Base-by-base conservation (phyloP, 306 rosid genomes). In the Medicago ruthenica region DNA sequence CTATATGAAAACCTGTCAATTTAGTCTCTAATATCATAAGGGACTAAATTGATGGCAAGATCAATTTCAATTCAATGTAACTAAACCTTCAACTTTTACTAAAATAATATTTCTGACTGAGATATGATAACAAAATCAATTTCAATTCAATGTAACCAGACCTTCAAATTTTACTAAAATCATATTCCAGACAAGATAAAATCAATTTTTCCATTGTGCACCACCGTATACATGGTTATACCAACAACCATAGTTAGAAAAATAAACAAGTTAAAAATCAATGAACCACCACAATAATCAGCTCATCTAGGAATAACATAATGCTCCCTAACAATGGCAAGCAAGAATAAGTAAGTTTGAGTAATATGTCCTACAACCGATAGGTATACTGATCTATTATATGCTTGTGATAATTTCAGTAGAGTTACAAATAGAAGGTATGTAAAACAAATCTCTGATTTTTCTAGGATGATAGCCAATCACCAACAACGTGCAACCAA, bases 301-400 rank as follows among this genome's bases (percentile, higher is more conserved):
- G 70, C 17, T 67, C 24, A 73, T 34, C 18, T 58, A 59, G 39
- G 17, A 20, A 16, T 12, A 47, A 14, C 59, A 59, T 27, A 6
- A 22, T 22, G 65, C 37, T 58, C 16, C 39, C 9, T 1, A 20
- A 17, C 74, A 79, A 79, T 70, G 5, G 16, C 31, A 71, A 47
- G 7, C 55, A 53, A 71, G n/a, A 76, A 44, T 1, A 34, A 54
- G 18, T 7, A 16, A 61, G 45, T 34, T 34, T 55, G 17, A 47
- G 8, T 6, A 68, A 58, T 58, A 37, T 39, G n/a, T 47, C 53
- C 61, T n/a, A 71, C 24, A 57, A 31, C 39, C 48, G n/a, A 79
- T 7, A 22, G 22, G 21, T 57, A 63, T 37, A 24, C 18, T 20
- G 16, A 48, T 69, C 74, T 70, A 70, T 9, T 9, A 69, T 44